phyloP scores from a whole-genome alignment of 148 eudicot species.

The Arbutus unedo region DNA sequence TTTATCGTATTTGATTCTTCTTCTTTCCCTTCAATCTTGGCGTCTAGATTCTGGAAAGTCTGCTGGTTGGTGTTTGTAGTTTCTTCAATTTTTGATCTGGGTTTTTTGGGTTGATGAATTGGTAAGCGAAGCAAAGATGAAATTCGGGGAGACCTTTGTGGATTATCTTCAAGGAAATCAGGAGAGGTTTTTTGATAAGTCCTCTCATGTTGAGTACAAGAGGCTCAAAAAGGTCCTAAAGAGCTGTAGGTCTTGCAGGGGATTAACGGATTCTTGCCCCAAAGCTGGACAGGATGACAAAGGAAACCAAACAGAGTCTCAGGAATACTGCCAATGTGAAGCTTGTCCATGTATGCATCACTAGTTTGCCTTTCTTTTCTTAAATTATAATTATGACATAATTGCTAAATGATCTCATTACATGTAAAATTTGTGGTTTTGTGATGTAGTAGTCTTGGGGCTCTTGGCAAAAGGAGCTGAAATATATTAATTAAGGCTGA shows the following conservation, averaged over 20 bases:
- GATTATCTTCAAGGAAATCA: slow-evolving; percentile 27
- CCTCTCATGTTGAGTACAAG: slow-evolving; percentile 34
- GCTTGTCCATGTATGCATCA: slow-evolving; percentile 26
- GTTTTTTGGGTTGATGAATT: neutral
- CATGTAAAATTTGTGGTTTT: neutral
- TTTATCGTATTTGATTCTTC: no score
- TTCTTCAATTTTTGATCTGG: no score
- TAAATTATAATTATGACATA: neutral
- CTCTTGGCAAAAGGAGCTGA: neutral
- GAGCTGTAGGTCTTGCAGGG: slow-evolving; percentile 28
- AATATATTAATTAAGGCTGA: no score
- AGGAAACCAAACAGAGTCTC: neutral
- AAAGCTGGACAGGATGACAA: slow-evolving; percentile 1
- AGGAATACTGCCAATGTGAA: slow-evolving; percentile 14
- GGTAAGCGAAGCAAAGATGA: slow-evolving; percentile 17
- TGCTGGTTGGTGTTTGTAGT: no score
- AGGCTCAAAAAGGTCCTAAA: slow-evolving; percentile 35
- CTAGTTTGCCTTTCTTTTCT: neutral
- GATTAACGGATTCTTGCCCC: neutral
- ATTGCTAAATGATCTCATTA: neutral
- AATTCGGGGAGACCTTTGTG: slow-evolving; percentile 34
- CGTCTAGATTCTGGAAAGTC: no score
- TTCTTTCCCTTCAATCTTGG: no score
- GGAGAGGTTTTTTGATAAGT: slow-evolving; percentile 24
- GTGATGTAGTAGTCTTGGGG: no score